phyloP scores from a whole-genome alignment of 108 stramenopile species.

The Cyclotella baltica region DNA sequence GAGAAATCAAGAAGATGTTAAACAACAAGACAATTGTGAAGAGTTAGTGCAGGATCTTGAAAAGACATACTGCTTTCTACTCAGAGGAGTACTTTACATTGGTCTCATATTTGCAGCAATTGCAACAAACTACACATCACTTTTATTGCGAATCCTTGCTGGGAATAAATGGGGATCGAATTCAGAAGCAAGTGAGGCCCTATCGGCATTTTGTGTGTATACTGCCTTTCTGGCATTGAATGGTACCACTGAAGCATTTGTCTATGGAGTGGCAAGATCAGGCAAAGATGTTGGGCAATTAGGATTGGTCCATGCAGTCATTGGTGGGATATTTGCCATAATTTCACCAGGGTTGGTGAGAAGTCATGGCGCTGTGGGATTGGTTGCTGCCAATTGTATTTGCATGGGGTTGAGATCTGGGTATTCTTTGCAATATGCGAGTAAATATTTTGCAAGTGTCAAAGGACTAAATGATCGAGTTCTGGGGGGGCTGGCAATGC shows the following conservation, averaged over 20 bases:
- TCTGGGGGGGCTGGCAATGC: constrained; percentile 19
- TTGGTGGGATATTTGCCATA: constrained; percentile 78
- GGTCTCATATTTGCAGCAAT: constrained; percentile 78
- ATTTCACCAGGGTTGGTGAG: constrained; percentile 65
- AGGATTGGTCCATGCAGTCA: constrained; percentile 66
- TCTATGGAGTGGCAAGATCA: constrained; percentile 76
- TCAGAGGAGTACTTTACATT: constrained; percentile 78
- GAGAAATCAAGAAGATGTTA: constrained; percentile 4
- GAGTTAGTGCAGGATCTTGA: constrained; percentile 15
- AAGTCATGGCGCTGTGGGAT: constrained; percentile 67
- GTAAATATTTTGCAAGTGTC: constrained; percentile 58
- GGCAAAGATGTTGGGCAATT: constrained; percentile 69
- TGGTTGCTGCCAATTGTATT: constrained; percentile 80
- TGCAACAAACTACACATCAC: constrained; percentile 80
- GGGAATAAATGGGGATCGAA: constrained; percentile 79
- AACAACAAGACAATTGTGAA: constrained; percentile 8
- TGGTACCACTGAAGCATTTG: constrained; percentile 96
- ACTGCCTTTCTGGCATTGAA: constrained; percentile 91
- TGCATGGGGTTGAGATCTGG: constrained; percentile 74
- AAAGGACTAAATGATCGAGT: not conserved
- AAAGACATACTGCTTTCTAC: constrained; percentile 60
- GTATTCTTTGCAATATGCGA: constrained; percentile 75
- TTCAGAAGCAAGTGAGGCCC: constrained; percentile 69
- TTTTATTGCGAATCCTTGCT: constrained; percentile 73
- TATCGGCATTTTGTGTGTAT: constrained; percentile 92